Evolutionary conservation across 768 basidiomycete species (phyloP).

Genomic region (Auricularia sp.): DNA sequence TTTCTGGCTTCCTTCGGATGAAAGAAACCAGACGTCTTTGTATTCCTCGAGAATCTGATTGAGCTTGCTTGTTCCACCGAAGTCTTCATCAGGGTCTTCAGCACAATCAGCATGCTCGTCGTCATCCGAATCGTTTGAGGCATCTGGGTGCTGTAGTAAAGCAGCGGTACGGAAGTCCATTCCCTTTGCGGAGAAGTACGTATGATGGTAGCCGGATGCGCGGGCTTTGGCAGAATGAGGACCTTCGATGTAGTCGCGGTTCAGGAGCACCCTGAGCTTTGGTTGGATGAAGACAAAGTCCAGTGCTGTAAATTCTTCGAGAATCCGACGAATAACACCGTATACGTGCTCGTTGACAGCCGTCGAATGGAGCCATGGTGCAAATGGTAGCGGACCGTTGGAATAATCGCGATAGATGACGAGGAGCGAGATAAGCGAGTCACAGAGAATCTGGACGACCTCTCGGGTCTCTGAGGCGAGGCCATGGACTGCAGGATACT

Average conservation of each 20-base stretch:
- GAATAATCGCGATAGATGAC: slow-evolving; percentile 11
- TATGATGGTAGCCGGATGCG: slow-evolving; percentile 14
- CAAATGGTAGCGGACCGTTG: slow-evolving; percentile 11
- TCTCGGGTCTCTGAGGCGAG: slow-evolving; percentile 15
- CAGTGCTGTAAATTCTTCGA: slow-evolving; percentile 15
- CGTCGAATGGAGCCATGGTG: slow-evolving; percentile 24
- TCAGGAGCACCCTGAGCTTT: slow-evolving; percentile 9
- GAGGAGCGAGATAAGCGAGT: slow-evolving; percentile 15
- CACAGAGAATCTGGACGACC: slow-evolving; percentile 14
- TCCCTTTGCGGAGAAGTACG: slow-evolving; percentile 16
- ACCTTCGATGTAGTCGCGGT: no score
- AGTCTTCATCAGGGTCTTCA: no score
- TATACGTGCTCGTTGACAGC: slow-evolving; percentile 22
- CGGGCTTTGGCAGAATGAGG: no score
- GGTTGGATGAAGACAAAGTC: slow-evolving; percentile 15
- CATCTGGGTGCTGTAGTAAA: no score
- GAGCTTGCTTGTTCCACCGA: no score
- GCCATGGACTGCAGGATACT: slow-evolving; percentile 10
- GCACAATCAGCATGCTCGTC: no score
- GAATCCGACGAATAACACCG: slow-evolving; percentile 14
- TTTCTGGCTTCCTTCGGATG: no score
- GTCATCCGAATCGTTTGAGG: no score
- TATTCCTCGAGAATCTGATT: no score
- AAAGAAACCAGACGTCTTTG: no score
- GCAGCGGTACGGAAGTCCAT: slow-evolving; percentile 10